Conservation (phyloP, 306 rosid species). For the Begonia peltatifolia region DNA sequence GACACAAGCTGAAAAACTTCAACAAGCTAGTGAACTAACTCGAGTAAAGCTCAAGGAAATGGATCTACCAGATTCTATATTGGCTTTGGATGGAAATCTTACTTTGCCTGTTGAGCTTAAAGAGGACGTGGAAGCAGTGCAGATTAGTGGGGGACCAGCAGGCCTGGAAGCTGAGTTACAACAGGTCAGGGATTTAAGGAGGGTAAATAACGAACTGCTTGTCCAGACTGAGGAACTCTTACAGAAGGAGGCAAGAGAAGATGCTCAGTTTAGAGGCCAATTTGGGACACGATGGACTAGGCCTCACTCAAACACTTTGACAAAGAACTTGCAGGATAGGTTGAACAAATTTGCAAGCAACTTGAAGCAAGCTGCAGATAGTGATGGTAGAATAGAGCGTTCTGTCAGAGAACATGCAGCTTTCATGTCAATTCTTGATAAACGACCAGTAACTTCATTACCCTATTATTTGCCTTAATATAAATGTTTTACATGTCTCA, state of each 20-base stretch:
- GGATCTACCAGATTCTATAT: slow-evolving; percentile 96
- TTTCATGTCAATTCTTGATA: slow-evolving; percentile 79
- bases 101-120: slow-evolving; percentile 58
- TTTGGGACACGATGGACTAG: slow-evolving; percentile 95
- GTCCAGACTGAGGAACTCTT: slow-evolving; percentile 81
- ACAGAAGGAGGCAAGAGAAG: slow-evolving; percentile 95
- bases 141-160: slow-evolving; percentile 86
- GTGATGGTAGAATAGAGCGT: slow-evolving; percentile 89
- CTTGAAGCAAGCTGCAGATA: slow-evolving; percentile 94
- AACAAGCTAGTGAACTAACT: slow-evolving; percentile 93
- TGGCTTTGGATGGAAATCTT: slow-evolving; percentile 87
- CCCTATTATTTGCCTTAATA: not conserved
- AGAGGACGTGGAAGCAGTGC: slow-evolving; percentile 98
- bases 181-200: slow-evolving; percentile 83
- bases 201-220: slow-evolving; percentile 83
- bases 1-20: slow-evolving; percentile 86
- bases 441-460: slow-evolving; percentile 54
- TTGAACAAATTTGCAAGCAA: slow-evolving; percentile 83
- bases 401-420: slow-evolving; percentile 73
- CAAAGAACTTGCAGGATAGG: slow-evolving; percentile 93
- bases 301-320: slow-evolving; percentile 89
- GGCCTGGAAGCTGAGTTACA: slow-evolving; percentile 90
- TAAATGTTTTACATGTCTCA: not conserved
- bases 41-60: slow-evolving; percentile 93
- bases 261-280: slow-evolving; percentile 82